Evolutionary conservation across 176 grass and related monocot species (phyloP), one percentile per base, ranked within the genome.

Genomic region (Rhynchospora breviuscula): DNA sequence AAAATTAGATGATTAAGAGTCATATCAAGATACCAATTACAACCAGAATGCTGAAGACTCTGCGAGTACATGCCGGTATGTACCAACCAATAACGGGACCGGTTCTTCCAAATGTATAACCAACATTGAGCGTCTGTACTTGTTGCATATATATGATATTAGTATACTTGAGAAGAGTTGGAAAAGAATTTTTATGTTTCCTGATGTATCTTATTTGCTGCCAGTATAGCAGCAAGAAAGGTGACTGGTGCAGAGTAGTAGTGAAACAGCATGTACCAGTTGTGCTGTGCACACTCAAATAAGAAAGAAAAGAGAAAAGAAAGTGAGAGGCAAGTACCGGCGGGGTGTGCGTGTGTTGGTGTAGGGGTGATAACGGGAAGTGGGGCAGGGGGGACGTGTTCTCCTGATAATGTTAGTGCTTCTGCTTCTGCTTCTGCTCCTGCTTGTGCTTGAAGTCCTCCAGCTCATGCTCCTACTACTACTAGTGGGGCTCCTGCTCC

Each of bases 41-140:
- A 46, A 18, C 31, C 22, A 78, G 79, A 83, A 33, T 60, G 35
- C 56, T 22, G 15, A 64, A 70, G 35, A 31, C 35, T 64, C 17
- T 13, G 47, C 59, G 62, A 64, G 5, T 33, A 85, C 68, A 85
- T 59, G n/a, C 52, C 84, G 45, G 4, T 49, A 61, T 80, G 8
- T 8, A 62, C 45, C 62, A 59, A 1, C n/a, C 52, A 59, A 59
- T 59, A 59, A 59, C 18, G 45, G 17, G 69, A 49, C n/a, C 63
- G 5, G 11, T 49, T 1, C 18, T 22, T 49, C 22, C 8, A 22
- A 73, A 73, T 23, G n/a, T 33, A 26, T 12, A 66, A 66, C 11
- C 11, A 66, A 31, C 25, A 21, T 64, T 64, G 0, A 66, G 25
- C 63, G 17, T 44, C 33, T 68, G 65, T 68, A 53, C 21, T 53